Conservation (phyloP, 352 stramenopile species). For the Pythium aristosporum region DNA sequence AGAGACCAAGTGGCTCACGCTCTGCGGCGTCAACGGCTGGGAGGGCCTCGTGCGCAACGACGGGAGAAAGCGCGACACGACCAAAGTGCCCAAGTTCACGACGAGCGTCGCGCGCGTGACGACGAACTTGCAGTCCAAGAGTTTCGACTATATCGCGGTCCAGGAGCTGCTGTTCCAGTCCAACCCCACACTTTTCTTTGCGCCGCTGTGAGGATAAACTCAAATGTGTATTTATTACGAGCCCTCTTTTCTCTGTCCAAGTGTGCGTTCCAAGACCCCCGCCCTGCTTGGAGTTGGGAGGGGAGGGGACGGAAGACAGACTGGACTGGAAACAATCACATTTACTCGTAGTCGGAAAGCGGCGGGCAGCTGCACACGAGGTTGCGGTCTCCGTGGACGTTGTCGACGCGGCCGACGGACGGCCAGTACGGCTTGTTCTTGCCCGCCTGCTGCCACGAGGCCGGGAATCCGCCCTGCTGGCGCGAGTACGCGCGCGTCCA, state of each 20-base stretch:
- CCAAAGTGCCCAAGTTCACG: slow-evolving; percentile 52
- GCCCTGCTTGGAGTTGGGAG: not conserved
- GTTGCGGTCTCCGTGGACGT: slow-evolving; percentile 98
- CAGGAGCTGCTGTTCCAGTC: slow-evolving; percentile 70
- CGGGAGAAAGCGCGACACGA: slow-evolving; percentile 44
- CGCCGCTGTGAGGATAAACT: slow-evolving; percentile 33
- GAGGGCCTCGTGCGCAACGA: slow-evolving; percentile 60
- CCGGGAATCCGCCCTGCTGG: slow-evolving; percentile 94
- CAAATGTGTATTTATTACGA: not conserved
- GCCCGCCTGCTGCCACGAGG: slow-evolving; percentile 89
- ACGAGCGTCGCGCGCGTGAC: slow-evolving; percentile 50
- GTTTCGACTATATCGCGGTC: slow-evolving; percentile 71
- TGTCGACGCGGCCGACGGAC: slow-evolving; percentile 96
- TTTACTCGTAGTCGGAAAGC: slow-evolving; percentile 92
- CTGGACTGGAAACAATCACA: no score
- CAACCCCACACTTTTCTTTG: slow-evolving; percentile 66
- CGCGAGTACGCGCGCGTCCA: slow-evolving; percentile 96
- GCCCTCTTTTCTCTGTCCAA: not conserved
- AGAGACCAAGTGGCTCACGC: slow-evolving; percentile 58
- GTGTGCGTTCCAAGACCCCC: slow-evolving; percentile 2
- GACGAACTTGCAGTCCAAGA: slow-evolving; percentile 58
- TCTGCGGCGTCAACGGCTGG: slow-evolving; percentile 68
- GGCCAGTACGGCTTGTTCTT: slow-evolving; percentile 99
- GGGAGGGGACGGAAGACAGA: slow-evolving; percentile 2
- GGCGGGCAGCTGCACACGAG: slow-evolving; percentile 98